phyloP scores from a whole-genome alignment of 129 eudicot species.

The Saussurea involucrata region DNA sequence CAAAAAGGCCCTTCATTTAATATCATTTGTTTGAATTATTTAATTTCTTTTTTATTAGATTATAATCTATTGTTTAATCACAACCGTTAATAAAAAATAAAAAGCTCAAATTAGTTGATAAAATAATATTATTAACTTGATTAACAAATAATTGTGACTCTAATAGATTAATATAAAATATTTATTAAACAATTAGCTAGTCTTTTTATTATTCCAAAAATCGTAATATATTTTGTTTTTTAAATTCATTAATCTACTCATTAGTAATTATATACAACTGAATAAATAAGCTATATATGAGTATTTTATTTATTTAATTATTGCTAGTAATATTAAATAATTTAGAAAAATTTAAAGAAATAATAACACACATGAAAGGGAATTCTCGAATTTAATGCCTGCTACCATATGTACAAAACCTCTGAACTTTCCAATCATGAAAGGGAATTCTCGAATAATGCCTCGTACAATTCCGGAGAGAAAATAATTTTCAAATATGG shows the following conservation, averaged over 20 bases:
- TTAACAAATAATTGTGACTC: no score
- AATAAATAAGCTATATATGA: not conserved
- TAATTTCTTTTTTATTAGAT: no score
- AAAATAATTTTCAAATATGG: not conserved
- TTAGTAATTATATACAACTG: not conserved
- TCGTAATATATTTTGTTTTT: not conserved
- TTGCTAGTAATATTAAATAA: no score
- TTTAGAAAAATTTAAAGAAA: not conserved
- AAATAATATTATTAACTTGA: no score
- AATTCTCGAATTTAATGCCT: not conserved
- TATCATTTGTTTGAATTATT: no score
- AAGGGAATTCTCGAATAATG: no score
- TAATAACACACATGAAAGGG: not conserved
- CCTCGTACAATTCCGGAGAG: not conserved
- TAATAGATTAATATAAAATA: not conserved
- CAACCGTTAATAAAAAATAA: no score
- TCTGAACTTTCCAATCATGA: conserved; percentile 7
- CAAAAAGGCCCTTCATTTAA: no score
- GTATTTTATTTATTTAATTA: not conserved
- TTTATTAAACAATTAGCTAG: not conserved
- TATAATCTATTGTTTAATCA: no score
- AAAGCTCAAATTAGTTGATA: no score
- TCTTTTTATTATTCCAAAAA: not conserved
- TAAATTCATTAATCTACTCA: not conserved
- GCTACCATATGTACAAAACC: not conserved